Percentiles rank a stretch among this genome's conserved stretches.
Evolutionary conservation across 495 filamentous ascomycete genomes (phyloP).

Genomic region (Astrothelium macrocarpum): DNA sequence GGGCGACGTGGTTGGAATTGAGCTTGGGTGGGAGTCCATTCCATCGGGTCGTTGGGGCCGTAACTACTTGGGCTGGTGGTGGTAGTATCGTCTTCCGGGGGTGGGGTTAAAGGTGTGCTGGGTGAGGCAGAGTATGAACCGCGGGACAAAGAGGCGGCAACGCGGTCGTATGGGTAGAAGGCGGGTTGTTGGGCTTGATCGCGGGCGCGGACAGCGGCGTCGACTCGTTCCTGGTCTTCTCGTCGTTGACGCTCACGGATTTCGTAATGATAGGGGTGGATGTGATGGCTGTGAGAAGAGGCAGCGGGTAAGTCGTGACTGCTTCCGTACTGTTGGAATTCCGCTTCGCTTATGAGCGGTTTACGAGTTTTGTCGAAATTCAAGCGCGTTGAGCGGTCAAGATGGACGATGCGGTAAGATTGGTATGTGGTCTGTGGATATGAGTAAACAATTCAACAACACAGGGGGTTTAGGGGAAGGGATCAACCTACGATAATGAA

Average conservation of each 20-base stretch:
- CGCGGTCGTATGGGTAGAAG: conserved; percentile 9
- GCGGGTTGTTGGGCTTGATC: background rate
- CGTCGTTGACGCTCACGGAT: conserved; percentile 26
- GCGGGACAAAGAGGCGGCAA: conserved; percentile 1
- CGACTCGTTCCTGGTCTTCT: conserved; percentile 24
- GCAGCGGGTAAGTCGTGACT: background rate
- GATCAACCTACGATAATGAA: conserved; percentile 16
- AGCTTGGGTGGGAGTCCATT: conserved; percentile 61
- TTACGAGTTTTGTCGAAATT: background rate
- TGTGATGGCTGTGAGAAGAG: conserved; percentile 18
- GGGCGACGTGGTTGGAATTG: background rate
- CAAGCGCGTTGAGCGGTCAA: conserved; percentile 26
- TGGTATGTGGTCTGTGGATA: conserved; percentile 14
- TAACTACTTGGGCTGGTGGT: background rate
- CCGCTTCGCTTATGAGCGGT: background rate
- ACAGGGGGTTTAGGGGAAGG: background rate
- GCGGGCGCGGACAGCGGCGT: background rate
- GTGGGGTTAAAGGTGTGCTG: conserved; percentile 3
- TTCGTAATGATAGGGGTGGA: conserved; percentile 13
- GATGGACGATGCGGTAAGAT: conserved; percentile 16
- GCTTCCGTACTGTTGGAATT: background rate
- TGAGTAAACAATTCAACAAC: background rate
- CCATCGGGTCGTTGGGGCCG: conserved; percentile 50
- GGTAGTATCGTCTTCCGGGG: conserved; percentile 25
- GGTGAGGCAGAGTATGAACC: background rate